Evolutionary conservation across 495 filamentous ascomycete species (phyloP).

Genomic region (Lichenothelia convexa): DNA sequence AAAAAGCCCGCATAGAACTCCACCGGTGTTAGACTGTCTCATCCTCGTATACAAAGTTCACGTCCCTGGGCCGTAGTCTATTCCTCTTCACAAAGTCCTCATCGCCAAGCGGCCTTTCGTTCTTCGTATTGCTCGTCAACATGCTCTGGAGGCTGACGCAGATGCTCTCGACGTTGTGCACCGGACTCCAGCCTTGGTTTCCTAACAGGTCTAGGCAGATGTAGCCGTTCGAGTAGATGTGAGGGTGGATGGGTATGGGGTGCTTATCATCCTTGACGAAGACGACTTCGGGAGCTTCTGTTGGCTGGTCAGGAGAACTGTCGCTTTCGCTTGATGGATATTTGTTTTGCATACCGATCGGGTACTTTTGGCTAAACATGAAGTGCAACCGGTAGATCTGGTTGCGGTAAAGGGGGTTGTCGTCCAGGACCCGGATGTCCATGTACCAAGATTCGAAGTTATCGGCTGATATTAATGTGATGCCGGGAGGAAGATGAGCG

Average conservation of each 20-base stretch:
- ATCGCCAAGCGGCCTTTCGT: slow-evolving; percentile 66
- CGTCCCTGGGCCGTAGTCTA: slow-evolving; percentile 57
- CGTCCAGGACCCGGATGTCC: slow-evolving; percentile 79
- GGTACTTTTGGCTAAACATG: slow-evolving; percentile 64
- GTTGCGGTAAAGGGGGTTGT: slow-evolving; percentile 72
- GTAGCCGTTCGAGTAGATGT: slow-evolving; percentile 95
- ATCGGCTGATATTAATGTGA: slow-evolving; percentile 60
- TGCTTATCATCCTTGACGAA: slow-evolving; percentile 51
- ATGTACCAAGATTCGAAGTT: slow-evolving; percentile 81
- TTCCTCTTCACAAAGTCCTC: slow-evolving; percentile 70
- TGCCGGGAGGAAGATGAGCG: slow-evolving; percentile 35
- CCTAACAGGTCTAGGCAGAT: slow-evolving; percentile 94
- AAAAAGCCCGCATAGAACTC: no score
- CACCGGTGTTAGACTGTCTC: slow-evolving; percentile 54
- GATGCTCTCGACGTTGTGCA: slow-evolving; percentile 91
- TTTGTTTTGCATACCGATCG: slow-evolving; percentile 48
- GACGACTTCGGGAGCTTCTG: slow-evolving; percentile 84
- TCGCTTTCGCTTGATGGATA: neutral
- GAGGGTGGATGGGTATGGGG: slow-evolving; percentile 85
- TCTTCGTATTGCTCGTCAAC: slow-evolving; percentile 83
- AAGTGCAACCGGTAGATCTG: slow-evolving; percentile 78
- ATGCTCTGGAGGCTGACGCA: slow-evolving; percentile 98
- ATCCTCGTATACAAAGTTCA: slow-evolving; percentile 78
- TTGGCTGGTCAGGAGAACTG: neutral
- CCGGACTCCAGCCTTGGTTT: slow-evolving; percentile 75